phyloP scores from a whole-genome alignment of 352 stramenopile species.

The Phytophthora lateralis region DNA sequence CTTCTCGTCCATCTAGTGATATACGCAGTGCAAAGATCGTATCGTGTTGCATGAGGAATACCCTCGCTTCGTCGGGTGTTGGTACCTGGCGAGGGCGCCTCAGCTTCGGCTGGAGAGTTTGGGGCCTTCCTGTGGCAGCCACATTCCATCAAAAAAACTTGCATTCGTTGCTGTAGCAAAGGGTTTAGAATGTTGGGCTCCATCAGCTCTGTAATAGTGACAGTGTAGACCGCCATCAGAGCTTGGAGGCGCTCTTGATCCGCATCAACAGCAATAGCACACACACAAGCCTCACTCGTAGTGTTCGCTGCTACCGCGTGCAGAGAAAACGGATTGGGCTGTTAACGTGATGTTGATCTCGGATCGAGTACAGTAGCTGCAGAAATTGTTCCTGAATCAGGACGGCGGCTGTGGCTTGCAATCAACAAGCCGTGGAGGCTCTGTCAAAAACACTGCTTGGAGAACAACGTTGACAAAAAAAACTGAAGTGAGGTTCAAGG shows the following conservation, averaged over 20 bases:
- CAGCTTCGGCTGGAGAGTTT: constrained; percentile 14
- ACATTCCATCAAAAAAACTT: constrained; percentile 28
- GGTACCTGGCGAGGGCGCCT: constrained; percentile 18
- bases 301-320: too few species aligned
- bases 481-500: constrained; percentile 36
- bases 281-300: too few species aligned
- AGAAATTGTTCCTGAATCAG: not conserved
- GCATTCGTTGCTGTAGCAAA: not conserved
- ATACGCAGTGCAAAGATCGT: constrained; percentile 84
- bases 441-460: constrained; percentile 3
- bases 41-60: constrained; percentile 48
- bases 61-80: constrained; percentile 20
- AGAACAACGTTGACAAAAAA: constrained; percentile 19
- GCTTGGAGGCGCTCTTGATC: too few species aligned
- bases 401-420: constrained; percentile 4
- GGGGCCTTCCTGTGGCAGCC: constrained; percentile 41
- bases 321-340: too few species aligned
- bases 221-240: too few species aligned
- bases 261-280: too few species aligned
- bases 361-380: too few species aligned
- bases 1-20: constrained; percentile 58
- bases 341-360: too few species aligned
- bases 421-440: constrained; percentile 11
- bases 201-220: too few species aligned
- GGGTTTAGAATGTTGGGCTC: too few species aligned